Conservation (phyloP, 2,329 filamentous ascomycete genomes). For the Colletotrichum plurivorum region DNA sequence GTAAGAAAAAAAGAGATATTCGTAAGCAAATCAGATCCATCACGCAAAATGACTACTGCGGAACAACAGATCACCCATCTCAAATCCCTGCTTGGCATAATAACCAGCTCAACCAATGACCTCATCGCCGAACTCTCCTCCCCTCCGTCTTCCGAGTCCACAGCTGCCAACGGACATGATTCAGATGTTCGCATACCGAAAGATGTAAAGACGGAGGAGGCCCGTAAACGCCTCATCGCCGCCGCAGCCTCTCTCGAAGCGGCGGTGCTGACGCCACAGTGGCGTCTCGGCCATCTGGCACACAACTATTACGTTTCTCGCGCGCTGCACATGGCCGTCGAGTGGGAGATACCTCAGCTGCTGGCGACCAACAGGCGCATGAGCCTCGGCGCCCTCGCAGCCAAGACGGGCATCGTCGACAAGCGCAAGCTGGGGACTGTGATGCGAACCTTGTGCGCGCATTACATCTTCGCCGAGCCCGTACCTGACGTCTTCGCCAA, state of each 20-base stretch:
- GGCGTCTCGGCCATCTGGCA: conserved; percentile 30
- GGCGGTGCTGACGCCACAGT: conserved; percentile 31
- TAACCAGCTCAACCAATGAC: conserved; percentile 24
- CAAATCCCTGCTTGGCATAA: conserved; percentile 12
- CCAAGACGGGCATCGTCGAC: conserved; percentile 29
- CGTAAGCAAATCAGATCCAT: neutral
- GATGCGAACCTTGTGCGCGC: conserved; percentile 34
- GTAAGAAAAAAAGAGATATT: neutral
- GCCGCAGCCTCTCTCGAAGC: conserved; percentile 20
- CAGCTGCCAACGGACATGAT: neutral
- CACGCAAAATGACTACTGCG: conserved; percentile 18
- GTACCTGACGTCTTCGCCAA: conserved; percentile 27
- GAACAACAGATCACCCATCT: conserved; percentile 32
- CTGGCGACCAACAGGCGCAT: conserved; percentile 22
- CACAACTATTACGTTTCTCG: conserved; percentile 28
- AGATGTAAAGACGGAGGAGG: conserved; percentile 23
- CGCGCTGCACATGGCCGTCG: conserved; percentile 35
- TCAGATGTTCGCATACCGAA: conserved; percentile 4
- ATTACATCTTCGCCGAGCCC: conserved; percentile 33
- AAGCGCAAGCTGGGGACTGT: conserved; percentile 31
- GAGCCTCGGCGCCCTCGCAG: conserved; percentile 16
- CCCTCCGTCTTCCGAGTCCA: conserved; percentile 3
- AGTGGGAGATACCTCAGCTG: conserved; percentile 31
- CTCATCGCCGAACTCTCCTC: conserved; percentile 27
- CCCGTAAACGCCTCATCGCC: conserved; percentile 28